phyloP scores from a whole-genome alignment of 2,329 filamentous ascomycete species.

The Colletotrichum aenigma region DNA sequence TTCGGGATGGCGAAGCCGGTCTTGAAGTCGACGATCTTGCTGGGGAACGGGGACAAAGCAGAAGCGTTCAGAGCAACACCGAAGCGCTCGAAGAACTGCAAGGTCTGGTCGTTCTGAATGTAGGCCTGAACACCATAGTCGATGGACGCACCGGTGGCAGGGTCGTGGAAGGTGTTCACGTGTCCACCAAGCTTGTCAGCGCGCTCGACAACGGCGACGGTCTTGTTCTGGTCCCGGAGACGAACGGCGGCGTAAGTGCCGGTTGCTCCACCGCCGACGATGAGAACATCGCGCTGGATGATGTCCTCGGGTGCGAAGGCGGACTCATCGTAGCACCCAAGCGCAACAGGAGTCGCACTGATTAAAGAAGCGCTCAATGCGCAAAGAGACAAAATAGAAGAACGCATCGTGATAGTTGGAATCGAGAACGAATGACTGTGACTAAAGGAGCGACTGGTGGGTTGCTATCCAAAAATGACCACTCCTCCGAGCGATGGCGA shows the following conservation, averaged over 20 bases:
- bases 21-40: conserved; percentile 19
- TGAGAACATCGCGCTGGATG: conserved; percentile 45
- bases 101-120: conserved; percentile 40
- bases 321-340: conserved; percentile 13
- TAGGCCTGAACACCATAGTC: conserved; percentile 41
- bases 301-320: conserved; percentile 15
- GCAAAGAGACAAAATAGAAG: conserved; percentile 1
- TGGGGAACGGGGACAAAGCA: conserved; percentile 9
- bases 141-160: conserved; percentile 33
- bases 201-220: conserved; percentile 49
- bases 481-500: neutral
- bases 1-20: conserved; percentile 16
- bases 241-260: conserved; percentile 52
- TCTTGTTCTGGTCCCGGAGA: conserved; percentile 55
- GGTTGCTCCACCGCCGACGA: conserved; percentile 58
- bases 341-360: neutral
- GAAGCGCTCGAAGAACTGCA: conserved; percentile 49
- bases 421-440: neutral
- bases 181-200: conserved; percentile 44
- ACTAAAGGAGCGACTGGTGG: neutral
- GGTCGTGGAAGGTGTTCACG: conserved; percentile 49
- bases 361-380: conserved; percentile 6
- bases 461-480: neutral
- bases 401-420: neutral
- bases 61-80: conserved; percentile 30